Percentiles rank a stretch among this genome's conserved stretches.
These are phyloP conservation scores for Trichoderma erinaceum DNA, from an alignment of 495 filamentous ascomycete genomes.

Conservation along the genomic window DNA sequence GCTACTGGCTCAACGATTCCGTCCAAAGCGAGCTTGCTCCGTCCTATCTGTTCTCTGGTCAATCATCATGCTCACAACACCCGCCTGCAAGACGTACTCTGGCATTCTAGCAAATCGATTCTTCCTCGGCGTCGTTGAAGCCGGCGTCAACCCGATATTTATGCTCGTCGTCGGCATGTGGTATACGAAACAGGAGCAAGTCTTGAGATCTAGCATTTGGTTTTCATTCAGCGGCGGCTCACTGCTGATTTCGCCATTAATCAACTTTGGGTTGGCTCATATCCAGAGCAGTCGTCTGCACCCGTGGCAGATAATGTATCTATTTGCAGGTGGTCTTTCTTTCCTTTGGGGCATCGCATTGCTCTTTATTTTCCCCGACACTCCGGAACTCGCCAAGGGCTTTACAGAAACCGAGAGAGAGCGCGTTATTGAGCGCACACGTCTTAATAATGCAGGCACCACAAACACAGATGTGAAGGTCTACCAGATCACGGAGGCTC, in stretches of 20 bases:
- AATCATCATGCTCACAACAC: constrained; percentile 39
- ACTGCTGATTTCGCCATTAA: background rate
- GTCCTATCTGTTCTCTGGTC: constrained; percentile 27
- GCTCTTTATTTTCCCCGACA: background rate
- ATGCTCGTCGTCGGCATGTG: constrained; percentile 53
- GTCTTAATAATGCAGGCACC: background rate
- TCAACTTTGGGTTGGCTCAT: background rate
- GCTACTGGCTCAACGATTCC: background rate
- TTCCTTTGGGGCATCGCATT: background rate
- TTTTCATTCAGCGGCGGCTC: background rate
- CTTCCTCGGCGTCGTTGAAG: constrained; percentile 51
- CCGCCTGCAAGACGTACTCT: constrained; percentile 45
- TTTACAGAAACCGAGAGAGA: background rate
- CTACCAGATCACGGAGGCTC: background rate
- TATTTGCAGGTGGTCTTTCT: background rate
- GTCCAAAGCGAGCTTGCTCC: background rate
- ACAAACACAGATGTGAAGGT: background rate
- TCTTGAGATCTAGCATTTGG: background rate
- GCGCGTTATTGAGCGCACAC: background rate
- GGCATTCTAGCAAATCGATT: constrained; percentile 47
- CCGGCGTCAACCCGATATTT: constrained; percentile 51
- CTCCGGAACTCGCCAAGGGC: background rate
- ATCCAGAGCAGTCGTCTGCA: background rate
- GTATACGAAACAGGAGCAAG: constrained; percentile 48
- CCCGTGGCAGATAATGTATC: background rate